Percentiles rank a stretch among this genome's conserved stretches.
These are phyloP conservation scores for Capsicum chinense DNA, from an alignment of 257 asterid species.

Conservation along the genomic window DNA sequence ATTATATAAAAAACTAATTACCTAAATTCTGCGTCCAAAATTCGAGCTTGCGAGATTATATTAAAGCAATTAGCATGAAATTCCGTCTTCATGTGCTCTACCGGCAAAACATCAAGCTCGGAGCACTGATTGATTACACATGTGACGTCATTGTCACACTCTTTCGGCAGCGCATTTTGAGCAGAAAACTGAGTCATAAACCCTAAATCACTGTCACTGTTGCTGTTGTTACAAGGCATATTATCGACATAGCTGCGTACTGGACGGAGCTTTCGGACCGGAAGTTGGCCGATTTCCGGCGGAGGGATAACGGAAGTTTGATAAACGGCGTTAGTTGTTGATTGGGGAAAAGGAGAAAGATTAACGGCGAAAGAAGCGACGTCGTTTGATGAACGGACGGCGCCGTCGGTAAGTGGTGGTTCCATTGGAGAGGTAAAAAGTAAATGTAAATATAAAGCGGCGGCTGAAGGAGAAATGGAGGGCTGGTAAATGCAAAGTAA, in stretches of 20 bases:
- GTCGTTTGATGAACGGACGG: neutral
- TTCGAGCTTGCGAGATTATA: slow-evolving; percentile 28
- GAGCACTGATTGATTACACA: neutral
- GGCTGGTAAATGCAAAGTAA: slow-evolving; percentile 28
- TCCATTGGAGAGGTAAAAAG: slow-evolving; percentile 32
- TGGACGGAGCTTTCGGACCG: slow-evolving; percentile 35
- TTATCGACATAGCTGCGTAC: slow-evolving; percentile 28
- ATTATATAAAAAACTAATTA: neutral
- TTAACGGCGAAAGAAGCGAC: slow-evolving; percentile 6
- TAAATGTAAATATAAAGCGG: slow-evolving; percentile 17
- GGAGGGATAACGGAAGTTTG: too few species aligned
- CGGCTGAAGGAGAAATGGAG: neutral
- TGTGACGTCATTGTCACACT: slow-evolving; percentile 5
- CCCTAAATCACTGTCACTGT: slow-evolving; percentile 18
- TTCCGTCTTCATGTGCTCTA: slow-evolving; percentile 34
- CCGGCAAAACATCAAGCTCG: neutral
- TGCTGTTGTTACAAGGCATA: too few species aligned
- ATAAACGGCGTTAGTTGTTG: slow-evolving; percentile 22
- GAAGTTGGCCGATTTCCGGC: neutral
- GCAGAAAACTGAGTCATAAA: slow-evolving; percentile 23
- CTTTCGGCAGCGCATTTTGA: slow-evolving; percentile 21
- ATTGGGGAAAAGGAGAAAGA: slow-evolving; percentile 28
- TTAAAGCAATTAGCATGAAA: slow-evolving; percentile 28
- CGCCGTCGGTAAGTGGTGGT: slow-evolving; percentile 21
- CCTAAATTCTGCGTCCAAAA: slow-evolving; percentile 33